Percentiles rank a stretch among this genome's conserved stretches.
Conservation (phyloP, 202 grass and related monocot genomes). For the Carex sylvatica region DNA sequence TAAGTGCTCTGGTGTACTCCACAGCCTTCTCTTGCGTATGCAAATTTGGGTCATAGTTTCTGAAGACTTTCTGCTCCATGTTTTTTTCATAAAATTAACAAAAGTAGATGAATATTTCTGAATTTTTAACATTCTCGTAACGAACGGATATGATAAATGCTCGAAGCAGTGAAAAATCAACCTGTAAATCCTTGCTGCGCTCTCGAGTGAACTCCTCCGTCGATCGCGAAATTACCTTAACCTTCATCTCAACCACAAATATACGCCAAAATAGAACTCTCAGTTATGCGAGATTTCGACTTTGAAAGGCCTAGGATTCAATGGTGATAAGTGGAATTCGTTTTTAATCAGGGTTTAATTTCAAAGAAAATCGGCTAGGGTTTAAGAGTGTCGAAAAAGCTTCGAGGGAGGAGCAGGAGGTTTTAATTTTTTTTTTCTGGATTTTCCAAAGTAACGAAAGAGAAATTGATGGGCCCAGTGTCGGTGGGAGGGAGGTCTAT, state of each 20-base stretch:
- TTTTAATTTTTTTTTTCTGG: too few relatives aligned
- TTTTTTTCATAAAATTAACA: background rate
- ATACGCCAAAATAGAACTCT: background rate
- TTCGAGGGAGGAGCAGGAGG: too few relatives aligned
- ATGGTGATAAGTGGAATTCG: background rate
- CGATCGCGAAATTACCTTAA: conserved; percentile 74
- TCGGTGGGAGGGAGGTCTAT: too few relatives aligned
- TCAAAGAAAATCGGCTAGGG: background rate
- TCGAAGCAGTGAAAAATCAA: background rate
- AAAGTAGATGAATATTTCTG: background rate
- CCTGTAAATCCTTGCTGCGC: conserved; percentile 69
- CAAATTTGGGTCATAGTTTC: conserved; percentile 84
- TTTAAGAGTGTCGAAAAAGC: background rate
- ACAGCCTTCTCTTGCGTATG: conserved; percentile 79
- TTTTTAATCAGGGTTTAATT: background rate
- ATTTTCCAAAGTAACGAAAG: too few relatives aligned
- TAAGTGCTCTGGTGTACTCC: conserved; percentile 84
- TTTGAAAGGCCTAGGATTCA: background rate
- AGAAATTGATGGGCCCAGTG: too few relatives aligned
- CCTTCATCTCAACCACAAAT: conserved; percentile 43
- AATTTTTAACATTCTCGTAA: background rate
- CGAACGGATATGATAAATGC: background rate
- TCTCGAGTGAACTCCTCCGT: conserved; percentile 78
- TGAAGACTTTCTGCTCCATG: conserved; percentile 80
- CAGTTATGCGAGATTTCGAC: background rate